phyloP scores from a whole-genome alignment of 345 rosid species.

The Nasturtium officinale region DNA sequence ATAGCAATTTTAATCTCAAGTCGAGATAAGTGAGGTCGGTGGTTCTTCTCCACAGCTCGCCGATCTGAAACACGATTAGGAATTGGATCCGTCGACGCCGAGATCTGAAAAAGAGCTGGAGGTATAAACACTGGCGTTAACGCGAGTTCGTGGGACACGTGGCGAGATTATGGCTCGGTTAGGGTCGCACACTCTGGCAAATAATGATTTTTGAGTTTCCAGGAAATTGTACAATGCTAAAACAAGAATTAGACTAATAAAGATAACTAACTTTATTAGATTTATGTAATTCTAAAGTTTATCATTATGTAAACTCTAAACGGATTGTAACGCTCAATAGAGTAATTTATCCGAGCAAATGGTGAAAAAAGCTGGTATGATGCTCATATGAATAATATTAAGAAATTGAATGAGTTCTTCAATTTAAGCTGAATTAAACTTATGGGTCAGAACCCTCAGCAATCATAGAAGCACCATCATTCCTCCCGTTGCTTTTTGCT shows the following conservation, averaged over 20 bases:
- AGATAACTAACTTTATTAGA: no score
- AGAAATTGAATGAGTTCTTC: background rate
- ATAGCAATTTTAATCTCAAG: background rate
- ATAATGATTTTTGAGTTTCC: slow-evolving; percentile 11
- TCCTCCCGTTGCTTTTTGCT: no score
- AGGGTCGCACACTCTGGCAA: slow-evolving; percentile 14
- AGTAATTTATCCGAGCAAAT: no score
- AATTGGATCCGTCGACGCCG: slow-evolving; percentile 34
- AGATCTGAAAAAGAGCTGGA: slow-evolving; percentile 27
- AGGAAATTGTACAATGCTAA: background rate
- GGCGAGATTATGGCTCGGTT: slow-evolving; percentile 4
- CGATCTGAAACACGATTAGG: slow-evolving; percentile 31
- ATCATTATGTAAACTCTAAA: background rate
- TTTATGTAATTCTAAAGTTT: no score
- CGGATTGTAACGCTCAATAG: no score
- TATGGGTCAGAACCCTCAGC: background rate
- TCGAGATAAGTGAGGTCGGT: background rate
- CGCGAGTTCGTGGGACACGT: slow-evolving; percentile 42
- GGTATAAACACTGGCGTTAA: background rate
- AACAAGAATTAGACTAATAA: no score
- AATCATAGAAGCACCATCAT: background rate
- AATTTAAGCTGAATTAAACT: background rate
- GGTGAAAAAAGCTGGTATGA: no score
- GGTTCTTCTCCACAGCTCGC: background rate
- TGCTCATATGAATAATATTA: no score